Base-by-base conservation (phyloP, 176 grass and related monocot species). In the sorghum (Sorghum bicolor) region DNA sequence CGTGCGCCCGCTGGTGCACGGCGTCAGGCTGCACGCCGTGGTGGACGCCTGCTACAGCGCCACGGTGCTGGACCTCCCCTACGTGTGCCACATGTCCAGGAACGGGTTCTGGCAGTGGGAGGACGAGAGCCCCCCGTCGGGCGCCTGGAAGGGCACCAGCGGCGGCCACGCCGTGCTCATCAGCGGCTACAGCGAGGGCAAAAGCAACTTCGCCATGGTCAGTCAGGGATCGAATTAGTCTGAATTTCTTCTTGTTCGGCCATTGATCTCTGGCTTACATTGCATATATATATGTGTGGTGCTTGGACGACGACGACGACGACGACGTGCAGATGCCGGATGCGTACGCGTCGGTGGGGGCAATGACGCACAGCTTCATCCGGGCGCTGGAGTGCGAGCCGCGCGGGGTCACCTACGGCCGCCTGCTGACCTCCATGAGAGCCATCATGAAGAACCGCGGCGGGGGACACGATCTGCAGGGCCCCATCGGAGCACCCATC, bases 291-390 rank as follows among this genome's bases (percentile, higher is more conserved):
- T 43, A 17, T 76, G 22, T 2, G 4, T 82, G 47, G 5, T 50
- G 47, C 15, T 50, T 50, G 47, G 47, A 50, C 47, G 17, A 53
- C 45, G 45, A 5, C 48, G 47, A 50, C 47, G 17, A 53, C 45
- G 45, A 5, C 48, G 20, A 8, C 20, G 20, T 10, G 44, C 69
- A 89, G 88, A 60, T 82, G 43, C 78, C 78, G 12, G 78, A 86
- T 3, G 65, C 83, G 0, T n/a, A 33, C 29, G 79, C 77, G 0
- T 87, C 91, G 2, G 86, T 94, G 3, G 96, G 96, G 0, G 96
- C 93, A 34, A 95, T 98, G 93, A 98, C 96, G 32, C 91, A 92
- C 89, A 95, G 96, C 77, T 98, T 95, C 85, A 81, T 98, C 72
- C 67, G 65, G 43, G 80, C 91, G 5, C 2, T 98, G 43, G 89